Base-by-base conservation (phyloP, 768 basidiomycete genomes). In the Suillus cothurnatus region DNA sequence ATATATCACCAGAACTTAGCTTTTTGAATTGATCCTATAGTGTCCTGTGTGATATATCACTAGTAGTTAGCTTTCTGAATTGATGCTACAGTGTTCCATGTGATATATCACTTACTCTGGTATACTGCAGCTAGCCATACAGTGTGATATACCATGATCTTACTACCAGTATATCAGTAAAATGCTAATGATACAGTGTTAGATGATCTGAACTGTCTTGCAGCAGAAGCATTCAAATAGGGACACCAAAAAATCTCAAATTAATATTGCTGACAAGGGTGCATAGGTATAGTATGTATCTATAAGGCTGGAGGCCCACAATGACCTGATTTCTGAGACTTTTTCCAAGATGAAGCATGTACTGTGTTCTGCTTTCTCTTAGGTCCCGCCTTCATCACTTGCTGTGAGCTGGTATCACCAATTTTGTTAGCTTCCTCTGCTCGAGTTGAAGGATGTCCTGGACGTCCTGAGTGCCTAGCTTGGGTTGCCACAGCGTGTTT, bases 71-170 rank as follows among this genome's bases (percentile, higher is more conserved):
- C 47, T 23, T 47, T 47, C 21, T 14, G 12, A 23, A 47, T 47
- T 47, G 4, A 47, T 5, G 0, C 47, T 47, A 23, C 11, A 47
- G n/a, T 23, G n/a, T 47, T 14, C 47, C 47, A 23, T 23, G n/a
- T 47, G 47, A 47, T 47, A 47, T 47, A 47, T 47, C 47, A 47
- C 43, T n/a, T 45, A 45, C 43, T 45, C 43, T 45, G 43, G 43
- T 45, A 45, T 45, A 45, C 43, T 45, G 43, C 21, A 21, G 39
- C 39, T 45, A 45, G 43, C 41, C 43, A 45, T 45, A 45, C 43
- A 45, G 43, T 45, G 43, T 45, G 43, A 45, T 45, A 45, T 45
- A 45, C n/a, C 43, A 45, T 45, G 43, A 45, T 45, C 43, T 45
- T 45, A 45, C 43, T 45, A 3, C 43, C 43, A 45, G 43, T 45